Evolutionary conservation across 192 early-diverging fungal genomes (phyloP).

Genomic region (Gigaspora rosea): DNA sequence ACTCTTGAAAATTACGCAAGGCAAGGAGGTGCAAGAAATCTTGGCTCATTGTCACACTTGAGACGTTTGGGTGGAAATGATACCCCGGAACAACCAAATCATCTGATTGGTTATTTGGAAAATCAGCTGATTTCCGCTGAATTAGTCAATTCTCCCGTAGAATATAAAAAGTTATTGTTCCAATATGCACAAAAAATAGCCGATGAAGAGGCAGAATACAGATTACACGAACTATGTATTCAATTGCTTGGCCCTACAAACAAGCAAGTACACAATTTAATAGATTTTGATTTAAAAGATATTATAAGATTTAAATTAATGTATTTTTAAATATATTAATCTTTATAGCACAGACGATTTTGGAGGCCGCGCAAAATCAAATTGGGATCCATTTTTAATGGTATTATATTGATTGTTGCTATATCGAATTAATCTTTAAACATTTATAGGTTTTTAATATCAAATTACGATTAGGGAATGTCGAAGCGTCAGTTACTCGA

Average conservation of each 20-base stretch:
- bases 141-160: constrained; percentile 54
- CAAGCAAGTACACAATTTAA: constrained; percentile 40
- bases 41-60: constrained; percentile 37
- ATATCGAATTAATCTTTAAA: constrained; percentile 38
- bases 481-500: constrained; percentile 68
- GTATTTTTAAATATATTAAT: constrained; percentile 22
- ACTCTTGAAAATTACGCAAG: constrained; percentile 35
- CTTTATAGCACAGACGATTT: neutral
- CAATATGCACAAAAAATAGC: constrained; percentile 68
- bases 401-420: constrained; percentile 28
- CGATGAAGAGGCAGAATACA: constrained; percentile 60
- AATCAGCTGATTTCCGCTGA: constrained; percentile 55
- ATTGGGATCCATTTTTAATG: constrained; percentile 24
- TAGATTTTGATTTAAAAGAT: neutral
- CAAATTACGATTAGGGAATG: constrained; percentile 45
- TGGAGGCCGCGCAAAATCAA: neutral
- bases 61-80: constrained; percentile 30
- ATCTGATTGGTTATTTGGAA: constrained; percentile 56
- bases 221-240: constrained; percentile 69
- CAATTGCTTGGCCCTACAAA: constrained; percentile 61
- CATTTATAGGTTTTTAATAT: constrained; percentile 22
- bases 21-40: constrained; percentile 18
- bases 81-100: constrained; percentile 35
- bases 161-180: constrained; percentile 62
- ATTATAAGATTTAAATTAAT: constrained; percentile 5